Conservation (phyloP, 2,329 filamentous ascomycete genomes). For the Ambrosiella beaveri region DNA sequence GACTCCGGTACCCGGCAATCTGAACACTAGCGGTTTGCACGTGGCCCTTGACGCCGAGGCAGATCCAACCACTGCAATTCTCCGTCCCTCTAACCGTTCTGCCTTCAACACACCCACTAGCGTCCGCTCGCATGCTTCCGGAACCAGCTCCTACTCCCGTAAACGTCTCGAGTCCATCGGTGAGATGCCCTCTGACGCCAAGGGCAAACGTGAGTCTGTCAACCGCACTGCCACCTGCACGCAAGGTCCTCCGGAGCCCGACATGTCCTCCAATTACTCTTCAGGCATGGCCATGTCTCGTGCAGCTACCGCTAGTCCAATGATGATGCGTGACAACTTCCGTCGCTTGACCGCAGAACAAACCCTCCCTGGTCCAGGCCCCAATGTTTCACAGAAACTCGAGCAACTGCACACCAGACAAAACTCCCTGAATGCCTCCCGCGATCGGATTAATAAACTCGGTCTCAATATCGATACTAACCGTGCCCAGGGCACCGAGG, state of each 20-base stretch:
- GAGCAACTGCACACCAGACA: slow-evolving; percentile 42
- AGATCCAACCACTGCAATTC: slow-evolving; percentile 55
- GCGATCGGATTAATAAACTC: slow-evolving; percentile 43
- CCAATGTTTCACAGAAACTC: slow-evolving; percentile 43
- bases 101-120: slow-evolving; percentile 53
- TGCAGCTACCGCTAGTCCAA: slow-evolving; percentile 50
- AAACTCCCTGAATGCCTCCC: slow-evolving; percentile 58
- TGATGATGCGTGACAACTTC: slow-evolving; percentile 38
- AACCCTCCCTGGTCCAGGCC: slow-evolving; percentile 42
- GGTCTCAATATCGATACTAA: slow-evolving; percentile 30
- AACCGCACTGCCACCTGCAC: neutral
- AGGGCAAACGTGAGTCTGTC: neutral
- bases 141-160: slow-evolving; percentile 37
- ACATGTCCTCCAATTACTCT: slow-evolving; percentile 15
- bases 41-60: slow-evolving; percentile 36
- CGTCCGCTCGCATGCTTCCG: slow-evolving; percentile 40
- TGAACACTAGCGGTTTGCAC: slow-evolving; percentile 37
- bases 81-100: slow-evolving; percentile 49
- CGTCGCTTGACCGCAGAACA: slow-evolving; percentile 20
- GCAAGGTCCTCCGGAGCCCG: slow-evolving; percentile 4
- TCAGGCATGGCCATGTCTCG: slow-evolving; percentile 36
- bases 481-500: neutral
- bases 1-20: slow-evolving; percentile 43
- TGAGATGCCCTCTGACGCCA: slow-evolving; percentile 24
- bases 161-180: slow-evolving; percentile 63